phyloP scores from a whole-genome alignment of 179 eudicot genomes.

The Nepenthes alata region DNA sequence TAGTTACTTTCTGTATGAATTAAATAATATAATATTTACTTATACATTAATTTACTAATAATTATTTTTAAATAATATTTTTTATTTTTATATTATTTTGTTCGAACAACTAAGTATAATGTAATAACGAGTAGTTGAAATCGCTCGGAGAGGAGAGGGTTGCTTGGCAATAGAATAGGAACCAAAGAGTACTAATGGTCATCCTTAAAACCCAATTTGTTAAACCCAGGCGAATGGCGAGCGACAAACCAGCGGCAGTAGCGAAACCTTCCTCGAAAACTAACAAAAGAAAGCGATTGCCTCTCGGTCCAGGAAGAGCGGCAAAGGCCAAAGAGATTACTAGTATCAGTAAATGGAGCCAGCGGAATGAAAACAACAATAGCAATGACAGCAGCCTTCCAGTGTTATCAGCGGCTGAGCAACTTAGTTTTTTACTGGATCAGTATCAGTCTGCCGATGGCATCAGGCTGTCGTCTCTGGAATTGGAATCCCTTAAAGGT shows the following conservation, averaged over 20 bases:
- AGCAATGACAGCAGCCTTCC: slow-evolving; percentile 5
- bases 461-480: slow-evolving; percentile 57
- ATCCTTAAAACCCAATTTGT: too few relatives aligned
- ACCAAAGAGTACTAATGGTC: too few relatives aligned
- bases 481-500: slow-evolving; percentile 58
- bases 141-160: too few relatives aligned
- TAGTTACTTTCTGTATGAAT: too few relatives aligned
- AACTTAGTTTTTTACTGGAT: slow-evolving; percentile 38
- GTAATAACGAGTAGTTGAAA: too few relatives aligned
- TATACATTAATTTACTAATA: too few relatives aligned
- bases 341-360: background rate
- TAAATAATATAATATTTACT: too few relatives aligned
- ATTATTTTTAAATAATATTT: too few relatives aligned
- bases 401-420: slow-evolving; percentile 27
- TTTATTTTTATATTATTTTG: too few relatives aligned
- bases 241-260: background rate
- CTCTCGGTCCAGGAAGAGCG: slow-evolving; percentile 20
- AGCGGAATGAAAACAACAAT: slow-evolving; percentile 9
- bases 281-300: slow-evolving; percentile 6
- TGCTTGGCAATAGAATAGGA: too few relatives aligned
- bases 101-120: too few relatives aligned
- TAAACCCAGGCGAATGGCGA: slow-evolving; percentile 8
- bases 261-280: slow-evolving; percentile 6
- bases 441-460: slow-evolving; percentile 54
- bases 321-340: too few relatives aligned